Evolutionary conservation across 2,329 filamentous ascomycete genomes (phyloP), one percentile per base, ranked within the genome.

Genomic region (Aspergillus arachidicola): DNA sequence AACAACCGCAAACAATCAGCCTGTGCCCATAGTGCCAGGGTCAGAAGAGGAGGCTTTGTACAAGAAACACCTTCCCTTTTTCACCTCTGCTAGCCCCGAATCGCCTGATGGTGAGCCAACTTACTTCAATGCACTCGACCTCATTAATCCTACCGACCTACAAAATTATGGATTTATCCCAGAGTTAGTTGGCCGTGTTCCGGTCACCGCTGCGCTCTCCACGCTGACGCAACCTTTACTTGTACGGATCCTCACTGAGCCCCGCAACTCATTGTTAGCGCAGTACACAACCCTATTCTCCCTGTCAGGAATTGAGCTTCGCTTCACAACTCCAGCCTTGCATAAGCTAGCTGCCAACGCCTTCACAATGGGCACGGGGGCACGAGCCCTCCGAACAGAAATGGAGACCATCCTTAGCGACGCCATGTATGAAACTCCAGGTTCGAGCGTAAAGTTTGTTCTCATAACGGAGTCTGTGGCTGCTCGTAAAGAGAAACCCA

Each of bases 121-220:
- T 21, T 82, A 82, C 67, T 84, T 84, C 72, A 87, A 87, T 66
- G 80, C 84, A 14, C 82, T 95, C 1, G 91, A 94, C 68, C 85
- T 95, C 26, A 86, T 91, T 30, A 91, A 88, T 4, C 91, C 92
- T 1, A 83, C 86, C 12, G 91, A 96, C 71, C 82, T 96, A 2
- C 92, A 96, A 77, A 86, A 85, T 50, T 97, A 93, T 72, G 94
- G 94, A 16, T 92, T 97, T 74, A 97, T 97, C 59, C 94, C 94
- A 0, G 94, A 97, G 79, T 84, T 97, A n/a, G 91, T 98, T 59
- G 95, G 95, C n/a, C 91, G 95, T 21, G 88, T 99, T 55, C 94
- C 96, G 58, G 92, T 97, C 63, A 91, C 93, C 56, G 93, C 93
- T 64, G 92, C 95, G 0, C 86, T 99, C 0, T 90, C 92, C 16